Percentiles rank a stretch among this genome's conserved stretches.
These are phyloP conservation scores for Murraya koenigii DNA, from an alignment of 345 rosid species.

Conservation along the genomic window DNA sequence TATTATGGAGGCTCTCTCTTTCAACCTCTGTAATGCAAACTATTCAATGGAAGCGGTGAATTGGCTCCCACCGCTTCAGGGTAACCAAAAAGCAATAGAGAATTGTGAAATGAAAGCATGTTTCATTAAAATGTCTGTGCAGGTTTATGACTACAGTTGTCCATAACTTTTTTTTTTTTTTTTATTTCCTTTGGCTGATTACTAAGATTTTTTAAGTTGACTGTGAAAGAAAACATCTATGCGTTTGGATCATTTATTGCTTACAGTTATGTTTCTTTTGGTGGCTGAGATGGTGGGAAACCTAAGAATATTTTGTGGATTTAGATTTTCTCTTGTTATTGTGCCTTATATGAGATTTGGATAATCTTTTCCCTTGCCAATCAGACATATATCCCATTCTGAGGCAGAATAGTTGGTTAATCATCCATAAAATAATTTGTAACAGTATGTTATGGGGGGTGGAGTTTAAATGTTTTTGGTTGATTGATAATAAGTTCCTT, in stretches of 20 bases:
- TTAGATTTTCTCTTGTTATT: not conserved
- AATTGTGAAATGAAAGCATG: not conserved
- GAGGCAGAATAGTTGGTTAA: no score
- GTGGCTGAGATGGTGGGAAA: not conserved
- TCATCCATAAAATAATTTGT: not conserved
- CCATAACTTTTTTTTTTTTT: not conserved
- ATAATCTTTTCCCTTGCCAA: not conserved
- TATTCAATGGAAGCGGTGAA: not conserved
- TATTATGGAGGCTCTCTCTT: not conserved
- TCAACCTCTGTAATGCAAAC: not conserved
- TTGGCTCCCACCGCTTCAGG: not conserved
- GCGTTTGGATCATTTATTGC: not conserved
- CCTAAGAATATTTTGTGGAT: not conserved
- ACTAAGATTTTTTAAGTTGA: not conserved
- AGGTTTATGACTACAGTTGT: not conserved
- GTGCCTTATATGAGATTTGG: not conserved
- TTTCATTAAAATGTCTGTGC: not conserved
- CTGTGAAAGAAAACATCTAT: not conserved
- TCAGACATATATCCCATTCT: not conserved
- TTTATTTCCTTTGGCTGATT: not conserved
- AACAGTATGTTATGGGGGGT: not conserved
- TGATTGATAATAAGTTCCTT: not conserved
- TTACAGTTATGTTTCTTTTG: not conserved
- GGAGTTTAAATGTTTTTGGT: not conserved
- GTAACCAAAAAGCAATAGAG: not conserved